Evolutionary conservation across 2,329 filamentous ascomycete species (phyloP), one percentile per base, ranked within the genome.

Genomic region (Fusarium xyrophilum): DNA sequence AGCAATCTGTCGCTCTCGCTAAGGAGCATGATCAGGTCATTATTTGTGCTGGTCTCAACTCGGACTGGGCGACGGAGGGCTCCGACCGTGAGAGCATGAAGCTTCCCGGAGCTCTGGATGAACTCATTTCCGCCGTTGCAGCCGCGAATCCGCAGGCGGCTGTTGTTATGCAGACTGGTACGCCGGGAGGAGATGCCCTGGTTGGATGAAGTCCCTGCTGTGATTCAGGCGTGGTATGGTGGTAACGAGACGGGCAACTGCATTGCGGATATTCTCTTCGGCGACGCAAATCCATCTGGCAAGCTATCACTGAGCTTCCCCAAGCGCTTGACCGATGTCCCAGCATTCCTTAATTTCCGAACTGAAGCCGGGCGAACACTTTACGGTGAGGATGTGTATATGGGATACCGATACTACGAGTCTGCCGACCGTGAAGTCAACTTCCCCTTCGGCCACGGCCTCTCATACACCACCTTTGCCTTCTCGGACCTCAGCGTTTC

Each of bases 241-340:
- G 92, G 93, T n/a, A 93, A 96, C 73, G 92, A 96, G 80, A 91
- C 90, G 8, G 93, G 92, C 9, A 93, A 94, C 74, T 89, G 89
- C 14, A 90, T 96, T 65, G 91, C 91, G 0, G 92, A 95, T 69
- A 84, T 95, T 3, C 82, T 95, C 21, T 91, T 92, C 67, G 92
- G 91, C 48, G 86, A 89, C 65, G 85, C 87, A 47, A 93, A 91
- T 74, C 92, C 92, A 1, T 89, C 87, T 44, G 92, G 88, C 17
- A 93, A 93, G 76, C 83, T 94, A 2, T 90, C 91, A 0, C 82
- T 93, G 25, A 90, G 85, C 5, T 94, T 94, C 80, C 92, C 93
- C 2, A 83, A 82, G 54, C 82, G 83, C 19, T 75, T 90, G 2
- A 85, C 90, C 73, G 89, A 93, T 73, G 93, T 91, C 65, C 92